These are phyloP conservation scores for Millerago galiae DNA, from an alignment of 805 yeast species.

Conservation along the genomic window DNA sequence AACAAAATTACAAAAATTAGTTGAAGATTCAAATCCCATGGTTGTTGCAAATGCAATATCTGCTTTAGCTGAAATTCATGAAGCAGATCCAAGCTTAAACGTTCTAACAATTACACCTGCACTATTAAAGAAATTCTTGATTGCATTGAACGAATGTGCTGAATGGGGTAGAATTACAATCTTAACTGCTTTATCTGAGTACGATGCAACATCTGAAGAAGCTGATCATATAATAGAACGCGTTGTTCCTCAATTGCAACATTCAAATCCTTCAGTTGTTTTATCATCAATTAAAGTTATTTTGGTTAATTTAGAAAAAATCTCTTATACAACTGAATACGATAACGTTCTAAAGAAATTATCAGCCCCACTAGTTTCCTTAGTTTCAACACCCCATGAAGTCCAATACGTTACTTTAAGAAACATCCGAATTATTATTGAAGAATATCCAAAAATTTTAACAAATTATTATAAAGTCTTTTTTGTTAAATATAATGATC, in stretches of 20 bases:
- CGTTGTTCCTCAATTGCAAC: constrained; percentile 92
- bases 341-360: constrained; percentile 55
- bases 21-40: constrained; percentile 91
- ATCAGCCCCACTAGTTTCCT: constrained; percentile 79
- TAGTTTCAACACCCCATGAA: constrained; percentile 86
- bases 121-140: constrained; percentile 55
- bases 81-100: constrained; percentile 49
- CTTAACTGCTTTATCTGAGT: constrained; percentile 73
- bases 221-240: constrained; percentile 84
- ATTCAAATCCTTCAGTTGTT: constrained; percentile 94
- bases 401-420: constrained; percentile 90
- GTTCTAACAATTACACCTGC: constrained; percentile 36
- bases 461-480: constrained; percentile 81
- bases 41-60: constrained; percentile 93
- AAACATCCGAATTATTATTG: constrained; percentile 83
- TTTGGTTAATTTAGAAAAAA: constrained; percentile 53
- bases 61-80: constrained; percentile 78
- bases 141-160: constrained; percentile 92
- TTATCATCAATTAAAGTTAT: constrained; percentile 78
- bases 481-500: constrained; percentile 82
- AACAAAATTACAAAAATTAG: constrained; percentile 53
- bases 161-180: constrained; percentile 98
- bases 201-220: constrained; percentile 51
- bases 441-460: constrained; percentile 77
- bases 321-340: constrained; percentile 32